phyloP scores from a whole-genome alignment of 257 asterid genomes.

The Capsicum rhomboideum region DNA sequence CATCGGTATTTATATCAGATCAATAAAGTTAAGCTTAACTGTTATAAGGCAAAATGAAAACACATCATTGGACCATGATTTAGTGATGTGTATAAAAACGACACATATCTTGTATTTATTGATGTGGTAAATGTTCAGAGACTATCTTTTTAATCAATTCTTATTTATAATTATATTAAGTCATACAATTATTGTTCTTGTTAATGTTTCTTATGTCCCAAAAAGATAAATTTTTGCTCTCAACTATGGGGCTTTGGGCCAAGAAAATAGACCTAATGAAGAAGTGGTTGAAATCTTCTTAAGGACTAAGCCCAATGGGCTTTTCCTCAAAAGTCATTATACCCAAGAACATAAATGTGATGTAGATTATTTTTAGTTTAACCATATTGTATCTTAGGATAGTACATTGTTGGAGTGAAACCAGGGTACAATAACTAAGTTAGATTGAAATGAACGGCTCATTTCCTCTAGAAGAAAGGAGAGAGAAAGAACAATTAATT shows the following conservation, averaged over 20 bases:
- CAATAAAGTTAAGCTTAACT: not conserved
- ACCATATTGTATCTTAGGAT: not conserved
- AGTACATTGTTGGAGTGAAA: no score
- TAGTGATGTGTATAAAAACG: no score
- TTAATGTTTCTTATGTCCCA: not conserved
- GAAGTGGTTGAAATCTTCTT: no score
- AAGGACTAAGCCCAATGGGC: not conserved
- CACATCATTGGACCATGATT: not conserved
- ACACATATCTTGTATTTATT: not conserved
- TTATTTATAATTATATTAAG: not conserved
- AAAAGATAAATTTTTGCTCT: not conserved
- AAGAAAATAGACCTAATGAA: not conserved
- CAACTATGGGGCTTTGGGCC: not conserved
- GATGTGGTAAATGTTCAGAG: not conserved
- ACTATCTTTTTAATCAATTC: not conserved
- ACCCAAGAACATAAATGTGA: not conserved
- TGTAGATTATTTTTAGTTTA: not conserved
- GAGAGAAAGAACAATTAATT: no score
- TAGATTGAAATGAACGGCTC: no score
- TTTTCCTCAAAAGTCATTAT: not conserved
- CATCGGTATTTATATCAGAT: not conserved
- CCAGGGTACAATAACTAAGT: no score
- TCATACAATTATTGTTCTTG: not conserved
- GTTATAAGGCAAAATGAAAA: not conserved
- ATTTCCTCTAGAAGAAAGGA: no score